A percentile compares a stretch with the other conserved stretches of the same genome.
Evolutionary conservation across 805 yeast genomes (phyloP).

Genomic region (Saccharomycopsis sp.): DNA sequence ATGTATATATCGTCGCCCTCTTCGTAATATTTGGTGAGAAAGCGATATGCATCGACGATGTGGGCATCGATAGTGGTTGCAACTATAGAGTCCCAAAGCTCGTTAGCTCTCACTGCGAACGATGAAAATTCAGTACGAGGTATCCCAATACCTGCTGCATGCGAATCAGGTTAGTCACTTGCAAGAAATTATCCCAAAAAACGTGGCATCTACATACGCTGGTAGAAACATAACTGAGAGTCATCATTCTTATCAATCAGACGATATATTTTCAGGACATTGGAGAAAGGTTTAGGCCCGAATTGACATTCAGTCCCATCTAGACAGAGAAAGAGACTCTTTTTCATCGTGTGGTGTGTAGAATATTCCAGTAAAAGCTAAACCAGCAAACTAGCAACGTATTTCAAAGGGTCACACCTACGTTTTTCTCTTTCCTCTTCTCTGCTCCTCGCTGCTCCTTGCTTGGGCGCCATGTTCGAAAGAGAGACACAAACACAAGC

Average conservation of each 20-base stretch:
- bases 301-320: conserved; percentile 60
- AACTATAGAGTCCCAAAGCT: conserved; percentile 36
- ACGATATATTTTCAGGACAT: conserved; percentile 45
- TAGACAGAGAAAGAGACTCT: conserved; percentile 48
- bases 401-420: too few species aligned
- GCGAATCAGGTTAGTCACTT: not conserved
- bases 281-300: conserved; percentile 49
- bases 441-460: too few species aligned
- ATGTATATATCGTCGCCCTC: conserved; percentile 46
- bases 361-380: not conserved
- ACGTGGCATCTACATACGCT: conserved; percentile 36
- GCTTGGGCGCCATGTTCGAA: not conserved
- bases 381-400: too few species aligned
- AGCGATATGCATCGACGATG: conserved; percentile 50
- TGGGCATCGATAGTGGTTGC: conserved; percentile 52
- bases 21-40: conserved; percentile 41
- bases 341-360: conserved; percentile 19
- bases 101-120: conserved; percentile 23
- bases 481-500: not conserved
- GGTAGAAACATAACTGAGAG: conserved; percentile 52
- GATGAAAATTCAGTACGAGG: conserved; percentile 20
- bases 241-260: conserved; percentile 41
- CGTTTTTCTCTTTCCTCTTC: too few species aligned
- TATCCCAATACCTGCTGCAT: conserved; percentile 50
- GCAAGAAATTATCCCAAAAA: not conserved